phyloP scores from a whole-genome alignment of 495 filamentous ascomycete genomes.

The Tricharina praecox region DNA sequence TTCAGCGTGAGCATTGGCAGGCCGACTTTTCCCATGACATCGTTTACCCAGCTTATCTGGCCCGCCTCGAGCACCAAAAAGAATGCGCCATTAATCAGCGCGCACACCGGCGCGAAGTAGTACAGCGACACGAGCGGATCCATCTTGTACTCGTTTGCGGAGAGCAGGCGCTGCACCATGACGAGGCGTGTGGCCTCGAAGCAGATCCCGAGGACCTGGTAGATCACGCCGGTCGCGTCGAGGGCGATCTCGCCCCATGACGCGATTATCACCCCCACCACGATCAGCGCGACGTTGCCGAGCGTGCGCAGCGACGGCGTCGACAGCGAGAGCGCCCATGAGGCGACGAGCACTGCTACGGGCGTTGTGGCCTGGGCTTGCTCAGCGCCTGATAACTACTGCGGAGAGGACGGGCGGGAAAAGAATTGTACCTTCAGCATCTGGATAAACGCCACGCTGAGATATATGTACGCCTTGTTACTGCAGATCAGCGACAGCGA shows the following conservation, averaged over 20 bases:
- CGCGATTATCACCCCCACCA: constrained; percentile 54
- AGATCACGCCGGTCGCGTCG: constrained; percentile 47
- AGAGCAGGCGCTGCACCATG: constrained; percentile 58
- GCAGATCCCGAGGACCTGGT: constrained; percentile 49
- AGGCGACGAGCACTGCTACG: constrained; percentile 64
- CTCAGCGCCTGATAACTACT: constrained; percentile 20
- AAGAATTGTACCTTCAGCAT: constrained; percentile 70
- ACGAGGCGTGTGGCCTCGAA: constrained; percentile 64
- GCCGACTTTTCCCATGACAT: constrained; percentile 39
- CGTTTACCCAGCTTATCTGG: constrained; percentile 35
- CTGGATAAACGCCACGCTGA: constrained; percentile 89
- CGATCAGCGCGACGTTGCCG: constrained; percentile 55
- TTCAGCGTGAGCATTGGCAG: constrained; percentile 43
- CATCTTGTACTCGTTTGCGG: constrained; percentile 48
- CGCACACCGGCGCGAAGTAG: constrained; percentile 69
- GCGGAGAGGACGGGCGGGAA: constrained; percentile 24
- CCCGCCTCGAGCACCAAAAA: constrained; percentile 43
- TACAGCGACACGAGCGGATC: constrained; percentile 70
- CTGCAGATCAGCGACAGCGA: constrained; percentile 86
- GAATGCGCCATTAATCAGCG: constrained; percentile 53
- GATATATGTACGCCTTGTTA: constrained; percentile 79
- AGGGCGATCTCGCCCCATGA: constrained; percentile 65
- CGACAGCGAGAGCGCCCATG: constrained; percentile 47
- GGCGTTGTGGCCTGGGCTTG: constrained; percentile 67
- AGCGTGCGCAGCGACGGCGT: constrained; percentile 42